Evolutionary conservation across 495 filamentous ascomycete species (phyloP).

Genomic region (Lophium mytilinum): DNA sequence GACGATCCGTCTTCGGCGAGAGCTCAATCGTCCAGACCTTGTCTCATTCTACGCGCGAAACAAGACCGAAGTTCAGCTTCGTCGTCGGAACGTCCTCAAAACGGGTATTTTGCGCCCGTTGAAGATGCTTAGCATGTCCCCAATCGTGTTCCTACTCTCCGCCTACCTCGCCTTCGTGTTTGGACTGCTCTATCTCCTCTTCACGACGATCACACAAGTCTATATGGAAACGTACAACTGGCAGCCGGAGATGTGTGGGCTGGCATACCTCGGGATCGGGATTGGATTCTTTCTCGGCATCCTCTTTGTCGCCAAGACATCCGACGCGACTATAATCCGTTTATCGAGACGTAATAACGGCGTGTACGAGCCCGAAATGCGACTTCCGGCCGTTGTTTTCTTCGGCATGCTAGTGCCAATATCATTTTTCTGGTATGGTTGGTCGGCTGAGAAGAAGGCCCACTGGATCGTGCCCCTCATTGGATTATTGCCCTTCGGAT

Average conservation of each 20-base stretch:
- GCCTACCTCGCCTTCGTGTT: conserved; percentile 23
- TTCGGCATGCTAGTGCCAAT: conserved; percentile 21
- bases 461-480: conserved; percentile 46
- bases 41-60: conserved; percentile 5
- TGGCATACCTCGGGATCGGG: conserved; percentile 21
- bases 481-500: conserved; percentile 45
- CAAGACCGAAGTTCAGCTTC: background rate
- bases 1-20: conserved; percentile 18
- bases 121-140: conserved; percentile 21
- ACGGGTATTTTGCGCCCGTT: conserved; percentile 18
- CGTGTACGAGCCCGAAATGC: conserved; percentile 25
- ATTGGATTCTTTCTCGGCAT: conserved; percentile 17
- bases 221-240: conserved; percentile 21
- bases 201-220: conserved; percentile 23
- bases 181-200: conserved; percentile 24
- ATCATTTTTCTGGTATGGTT: conserved; percentile 26
- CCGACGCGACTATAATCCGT: conserved; percentile 17
- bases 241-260: conserved; percentile 13
- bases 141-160: conserved; percentile 22
- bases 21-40: conserved; percentile 16
- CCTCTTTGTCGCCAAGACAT: conserved; percentile 12
- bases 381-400: conserved; percentile 19
- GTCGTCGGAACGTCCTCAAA: background rate
- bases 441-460: conserved; percentile 13
- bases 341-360: conserved; percentile 18